Percentiles rank a stretch among this genome's conserved stretches.
Evolutionary conservation across 768 basidiomycete species (phyloP).

Genomic region (Termitomyces sp.): DNA sequence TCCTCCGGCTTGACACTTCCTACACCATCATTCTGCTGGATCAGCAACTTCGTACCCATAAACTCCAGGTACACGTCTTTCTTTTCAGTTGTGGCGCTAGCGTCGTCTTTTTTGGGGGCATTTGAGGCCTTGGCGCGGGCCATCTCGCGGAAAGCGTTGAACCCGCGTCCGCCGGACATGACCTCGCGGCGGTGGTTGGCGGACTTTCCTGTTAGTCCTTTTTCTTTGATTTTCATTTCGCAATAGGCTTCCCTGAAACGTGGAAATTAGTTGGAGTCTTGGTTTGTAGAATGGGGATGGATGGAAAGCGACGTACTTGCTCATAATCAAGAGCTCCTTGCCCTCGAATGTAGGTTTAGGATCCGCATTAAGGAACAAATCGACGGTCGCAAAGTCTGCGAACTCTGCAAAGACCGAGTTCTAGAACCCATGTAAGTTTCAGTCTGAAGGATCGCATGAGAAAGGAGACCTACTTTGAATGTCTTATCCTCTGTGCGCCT

Average conservation of each 20-base stretch:
- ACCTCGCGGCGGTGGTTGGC: slow-evolving; percentile 53
- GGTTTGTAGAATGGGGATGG: background rate
- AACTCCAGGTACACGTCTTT: slow-evolving; percentile 71
- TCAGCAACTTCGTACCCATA: slow-evolving; percentile 62
- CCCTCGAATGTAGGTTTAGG: slow-evolving; percentile 80
- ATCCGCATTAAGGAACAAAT: slow-evolving; percentile 73
- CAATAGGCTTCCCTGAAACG: slow-evolving; percentile 71
- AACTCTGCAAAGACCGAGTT: slow-evolving; percentile 94
- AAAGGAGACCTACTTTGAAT: slow-evolving; percentile 63
- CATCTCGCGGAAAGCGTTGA: slow-evolving; percentile 79
- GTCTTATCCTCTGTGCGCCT: slow-evolving; percentile 76
- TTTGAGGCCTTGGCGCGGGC: slow-evolving; percentile 27
- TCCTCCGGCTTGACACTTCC: slow-evolving; percentile 60
- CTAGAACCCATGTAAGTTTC: slow-evolving; percentile 29
- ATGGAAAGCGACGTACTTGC: slow-evolving; percentile 53
- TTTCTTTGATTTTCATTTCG: slow-evolving; percentile 94
- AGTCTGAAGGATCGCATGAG: background rate
- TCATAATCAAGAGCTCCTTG: slow-evolving; percentile 74
- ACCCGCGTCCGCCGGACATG: slow-evolving; percentile 48
- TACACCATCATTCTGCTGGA: slow-evolving; percentile 54
- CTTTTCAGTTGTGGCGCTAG: slow-evolving; percentile 22
- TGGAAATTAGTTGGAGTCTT: background rate
- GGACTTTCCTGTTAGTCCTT: slow-evolving; percentile 75
- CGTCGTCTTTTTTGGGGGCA: slow-evolving; percentile 15
- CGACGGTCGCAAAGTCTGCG: slow-evolving; percentile 57